phyloP scores from a whole-genome alignment of 116 monocot species.

The Phalaenopsis hybrid region DNA sequence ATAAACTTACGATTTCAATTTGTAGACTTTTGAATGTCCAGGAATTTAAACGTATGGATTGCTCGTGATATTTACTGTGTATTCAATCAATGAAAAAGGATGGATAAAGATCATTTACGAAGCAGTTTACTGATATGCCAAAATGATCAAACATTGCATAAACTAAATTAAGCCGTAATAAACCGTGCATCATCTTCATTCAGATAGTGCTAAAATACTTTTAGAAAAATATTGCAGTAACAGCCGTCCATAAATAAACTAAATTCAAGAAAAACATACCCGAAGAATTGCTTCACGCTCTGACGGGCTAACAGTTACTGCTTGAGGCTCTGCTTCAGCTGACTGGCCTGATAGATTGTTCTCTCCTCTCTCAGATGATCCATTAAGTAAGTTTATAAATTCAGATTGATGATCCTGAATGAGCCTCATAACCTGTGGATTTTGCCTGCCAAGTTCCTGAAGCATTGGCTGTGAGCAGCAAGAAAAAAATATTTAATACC shows the following conservation, averaged over 20 bases:
- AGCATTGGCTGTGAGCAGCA: conserved; percentile 69
- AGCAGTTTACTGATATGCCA: no score
- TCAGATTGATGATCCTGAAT: conserved; percentile 97
- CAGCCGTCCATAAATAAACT: not conserved
- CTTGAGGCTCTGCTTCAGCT: conserved; percentile 57
- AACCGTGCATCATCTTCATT: not conserved
- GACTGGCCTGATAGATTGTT: conserved; percentile 61
- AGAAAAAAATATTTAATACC: not conserved
- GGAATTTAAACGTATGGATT: no score
- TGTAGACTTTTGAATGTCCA: no score
- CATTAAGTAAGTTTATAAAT: conserved; percentile 89
- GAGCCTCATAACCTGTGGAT: conserved; percentile 82
- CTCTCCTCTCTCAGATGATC: conserved; percentile 70
- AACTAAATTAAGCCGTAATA: not conserved
- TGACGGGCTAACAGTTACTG: conserved; percentile 66
- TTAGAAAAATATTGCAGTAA: not conserved
- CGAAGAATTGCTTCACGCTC: conserved; percentile 86
- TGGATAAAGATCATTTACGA: no score
- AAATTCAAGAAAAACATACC: conserved; percentile 28
- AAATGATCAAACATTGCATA: no score
- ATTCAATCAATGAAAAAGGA: no score
- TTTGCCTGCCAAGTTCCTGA: conserved; percentile 94
- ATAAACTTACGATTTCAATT: no score
- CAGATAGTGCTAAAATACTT: not conserved
- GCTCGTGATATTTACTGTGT: no score